phyloP scores from a whole-genome alignment of 2,329 filamentous ascomycete species.

The Ceratocystis diversiconidia region DNA sequence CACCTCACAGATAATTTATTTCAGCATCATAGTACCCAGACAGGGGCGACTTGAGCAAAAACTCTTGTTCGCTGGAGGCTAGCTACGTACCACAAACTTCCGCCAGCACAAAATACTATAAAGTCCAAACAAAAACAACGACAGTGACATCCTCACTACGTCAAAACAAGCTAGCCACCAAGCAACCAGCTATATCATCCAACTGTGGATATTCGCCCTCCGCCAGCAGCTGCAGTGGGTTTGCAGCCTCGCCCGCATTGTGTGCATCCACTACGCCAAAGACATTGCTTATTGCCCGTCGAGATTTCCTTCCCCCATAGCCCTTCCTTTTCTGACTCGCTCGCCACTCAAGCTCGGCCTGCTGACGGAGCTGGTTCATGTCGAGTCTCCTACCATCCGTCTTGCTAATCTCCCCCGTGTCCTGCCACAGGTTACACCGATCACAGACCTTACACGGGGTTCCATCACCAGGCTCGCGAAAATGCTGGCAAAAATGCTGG shows the following conservation, averaged over 20 bases:
- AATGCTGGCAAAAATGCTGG: conserved; percentile 90
- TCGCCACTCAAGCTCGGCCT: neutral
- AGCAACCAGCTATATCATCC: neutral
- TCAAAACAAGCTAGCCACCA: neutral
- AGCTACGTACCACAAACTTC: too few species aligned
- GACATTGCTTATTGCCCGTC: neutral
- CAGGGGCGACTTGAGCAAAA: too few species aligned
- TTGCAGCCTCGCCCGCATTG: neutral
- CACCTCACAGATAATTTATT: too few species aligned
- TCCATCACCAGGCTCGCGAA: conserved; percentile 56
- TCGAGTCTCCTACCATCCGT: conserved; percentile 20
- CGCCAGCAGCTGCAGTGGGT: neutral
- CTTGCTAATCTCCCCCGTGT: conserved; percentile 59
- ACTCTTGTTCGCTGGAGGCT: too few species aligned
- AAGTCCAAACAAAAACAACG: neutral
- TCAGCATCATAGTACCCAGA: too few species aligned
- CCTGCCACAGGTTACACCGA: conserved; percentile 65
- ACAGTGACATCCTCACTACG: neutral
- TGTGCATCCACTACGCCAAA: neutral
- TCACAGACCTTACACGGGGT: conserved; percentile 62
- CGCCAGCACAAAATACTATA: too few species aligned
- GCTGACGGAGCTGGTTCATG: neutral
- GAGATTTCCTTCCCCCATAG: neutral
- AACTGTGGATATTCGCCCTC: neutral
- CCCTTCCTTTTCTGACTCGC: neutral